Conservation (phyloP, 1,284 basidiomycete species). For the Cryptococcus sp. region DNA sequence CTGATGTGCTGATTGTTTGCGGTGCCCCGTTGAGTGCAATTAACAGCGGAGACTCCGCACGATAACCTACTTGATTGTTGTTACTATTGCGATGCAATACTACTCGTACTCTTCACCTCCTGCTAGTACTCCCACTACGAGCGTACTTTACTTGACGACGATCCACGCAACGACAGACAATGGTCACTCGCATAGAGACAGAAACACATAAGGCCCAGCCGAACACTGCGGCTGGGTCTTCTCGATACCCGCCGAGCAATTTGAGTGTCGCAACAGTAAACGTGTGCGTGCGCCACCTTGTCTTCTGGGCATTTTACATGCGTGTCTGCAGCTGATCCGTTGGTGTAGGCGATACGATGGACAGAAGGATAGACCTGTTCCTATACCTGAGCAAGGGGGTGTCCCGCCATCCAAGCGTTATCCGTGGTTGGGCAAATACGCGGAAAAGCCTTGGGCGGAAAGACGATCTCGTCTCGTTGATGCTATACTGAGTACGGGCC, state of each 20-base stretch:
- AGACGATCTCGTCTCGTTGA: slow-evolving; percentile 44
- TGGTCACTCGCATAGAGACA: not conserved
- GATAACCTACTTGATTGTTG: no score
- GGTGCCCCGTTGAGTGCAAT: no score
- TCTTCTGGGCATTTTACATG: not conserved
- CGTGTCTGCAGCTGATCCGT: not conserved
- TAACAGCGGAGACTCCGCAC: no score
- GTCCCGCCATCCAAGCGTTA: slow-evolving; percentile 16
- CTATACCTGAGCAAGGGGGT: slow-evolving; percentile 32
- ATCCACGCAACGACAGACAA: not conserved
- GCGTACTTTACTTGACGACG: no score
- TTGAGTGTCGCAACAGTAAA: slow-evolving; percentile 40
- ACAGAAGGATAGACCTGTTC: slow-evolving; percentile 22
- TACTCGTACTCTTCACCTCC: no score
- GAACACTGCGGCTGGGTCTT: not conserved
- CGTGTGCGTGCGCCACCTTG: slow-evolving; percentile 32
- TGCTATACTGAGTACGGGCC: slow-evolving; percentile 29
- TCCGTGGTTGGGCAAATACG: slow-evolving; percentile 15
- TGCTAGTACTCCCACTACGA: no score
- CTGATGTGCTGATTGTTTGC: no score
- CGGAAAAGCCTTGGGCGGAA: slow-evolving; percentile 44
- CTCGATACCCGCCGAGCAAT: no score
- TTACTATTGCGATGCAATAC: no score
- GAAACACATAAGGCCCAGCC: not conserved
- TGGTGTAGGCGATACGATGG: slow-evolving; percentile 37